Percentiles rank a stretch among this genome's conserved stretches.
Conservation (phyloP, 768 basidiomycete genomes). For the Podaxis mareebaensis region DNA sequence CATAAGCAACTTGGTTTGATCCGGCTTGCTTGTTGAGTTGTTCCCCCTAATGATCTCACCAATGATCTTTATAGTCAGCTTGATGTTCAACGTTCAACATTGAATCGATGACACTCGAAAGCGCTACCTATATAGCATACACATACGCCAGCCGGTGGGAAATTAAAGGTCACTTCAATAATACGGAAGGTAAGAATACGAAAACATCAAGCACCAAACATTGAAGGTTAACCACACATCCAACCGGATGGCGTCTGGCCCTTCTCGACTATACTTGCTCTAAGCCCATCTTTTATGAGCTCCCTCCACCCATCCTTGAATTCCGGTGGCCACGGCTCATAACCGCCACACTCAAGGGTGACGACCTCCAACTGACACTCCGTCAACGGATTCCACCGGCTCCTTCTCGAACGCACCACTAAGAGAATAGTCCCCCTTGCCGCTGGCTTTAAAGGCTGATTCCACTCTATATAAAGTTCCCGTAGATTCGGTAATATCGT, state of each 20-base stretch:
- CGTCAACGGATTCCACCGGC: neutral
- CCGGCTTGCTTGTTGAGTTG: neutral
- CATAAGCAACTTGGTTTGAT: neutral
- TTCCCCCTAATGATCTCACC: neutral
- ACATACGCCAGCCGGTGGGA: no score
- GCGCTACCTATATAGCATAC: no score
- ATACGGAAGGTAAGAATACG: no score
- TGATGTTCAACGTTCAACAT: neutral
- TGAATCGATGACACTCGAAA: no score
- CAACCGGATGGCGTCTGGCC: neutral
- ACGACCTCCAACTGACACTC: neutral
- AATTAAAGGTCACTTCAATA: no score
- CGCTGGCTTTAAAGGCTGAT: neutral
- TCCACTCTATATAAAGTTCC: neutral
- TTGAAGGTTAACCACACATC: neutral
- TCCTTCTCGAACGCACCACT: neutral
- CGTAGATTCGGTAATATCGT: neutral
- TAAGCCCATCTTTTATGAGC: neutral
- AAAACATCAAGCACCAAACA: no score
- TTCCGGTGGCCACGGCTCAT: neutral
- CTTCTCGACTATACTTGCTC: neutral
- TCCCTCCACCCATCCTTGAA: neutral
- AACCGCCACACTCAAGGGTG: neutral
- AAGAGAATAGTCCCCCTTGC: neutral
- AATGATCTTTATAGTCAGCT: neutral